Evolutionary conservation across 805 yeast genomes (phyloP).

Genomic region (Isabelozyma heimii): DNA sequence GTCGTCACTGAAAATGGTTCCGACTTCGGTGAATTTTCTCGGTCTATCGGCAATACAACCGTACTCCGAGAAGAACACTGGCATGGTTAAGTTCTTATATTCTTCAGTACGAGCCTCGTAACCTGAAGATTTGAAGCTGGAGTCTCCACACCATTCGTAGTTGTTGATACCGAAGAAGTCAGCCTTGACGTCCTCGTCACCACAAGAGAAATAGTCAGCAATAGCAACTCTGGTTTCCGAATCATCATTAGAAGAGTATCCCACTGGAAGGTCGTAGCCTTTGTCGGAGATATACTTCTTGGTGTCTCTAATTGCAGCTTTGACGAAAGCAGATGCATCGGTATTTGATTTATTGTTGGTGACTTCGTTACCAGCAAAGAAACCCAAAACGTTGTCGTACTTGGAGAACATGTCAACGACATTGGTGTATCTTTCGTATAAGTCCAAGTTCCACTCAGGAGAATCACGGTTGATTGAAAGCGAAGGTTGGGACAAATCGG

Average conservation of each 20-base stretch:
- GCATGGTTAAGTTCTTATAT: conserved; percentile 27
- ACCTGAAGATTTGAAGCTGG: conserved; percentile 33
- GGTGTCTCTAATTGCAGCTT: conserved; percentile 34
- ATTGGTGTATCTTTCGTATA: conserved; percentile 24
- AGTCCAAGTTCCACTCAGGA: conserved; percentile 36
- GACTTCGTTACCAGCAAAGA: conserved; percentile 43
- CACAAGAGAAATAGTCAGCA: conserved; percentile 32
- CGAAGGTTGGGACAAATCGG: conserved; percentile 35
- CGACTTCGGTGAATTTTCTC: conserved; percentile 38
- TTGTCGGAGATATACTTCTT: conserved; percentile 24
- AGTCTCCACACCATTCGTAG: conserved; percentile 44
- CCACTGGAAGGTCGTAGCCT: conserved; percentile 39
- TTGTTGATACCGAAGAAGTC: conserved; percentile 38
- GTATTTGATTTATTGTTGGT: conserved; percentile 23
- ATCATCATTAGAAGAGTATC: conserved; percentile 40
- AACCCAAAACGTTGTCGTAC: conserved; percentile 36
- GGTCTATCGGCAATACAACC: conserved; percentile 37
- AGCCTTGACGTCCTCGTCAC: conserved; percentile 15
- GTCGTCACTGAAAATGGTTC: conserved; percentile 26
- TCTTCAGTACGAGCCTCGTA: conserved; percentile 32
- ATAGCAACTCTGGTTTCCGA: conserved; percentile 22
- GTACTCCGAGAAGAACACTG: conserved; percentile 38
- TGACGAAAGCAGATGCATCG: conserved; percentile 32
- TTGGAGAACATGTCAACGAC: conserved; percentile 32
- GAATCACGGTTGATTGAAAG: conserved; percentile 27